A percentile compares a stretch with the other conserved stretches of the same genome.
phyloP scores from a whole-genome alignment of 306 rosid genomes.

The Trichosanthes truncata region DNA sequence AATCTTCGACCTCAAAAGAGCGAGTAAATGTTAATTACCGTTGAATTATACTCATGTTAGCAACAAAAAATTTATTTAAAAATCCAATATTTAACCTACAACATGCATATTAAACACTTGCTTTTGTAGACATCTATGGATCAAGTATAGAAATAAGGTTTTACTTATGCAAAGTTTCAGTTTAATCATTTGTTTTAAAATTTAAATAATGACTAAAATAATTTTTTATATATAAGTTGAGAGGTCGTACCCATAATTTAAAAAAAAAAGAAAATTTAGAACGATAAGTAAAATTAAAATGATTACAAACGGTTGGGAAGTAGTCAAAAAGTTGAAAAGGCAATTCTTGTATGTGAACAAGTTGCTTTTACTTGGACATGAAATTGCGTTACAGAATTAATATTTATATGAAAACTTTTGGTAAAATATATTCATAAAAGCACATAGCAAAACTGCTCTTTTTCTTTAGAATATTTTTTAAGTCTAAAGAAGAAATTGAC shows the following conservation, averaged over 20 bases:
- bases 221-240: neutral
- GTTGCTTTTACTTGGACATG: neutral
- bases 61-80: no score
- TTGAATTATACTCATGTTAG: no score
- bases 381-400: neutral
- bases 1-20: no score
- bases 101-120: neutral
- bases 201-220: neutral
- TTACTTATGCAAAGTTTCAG: neutral
- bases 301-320: neutral
- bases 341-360: neutral
- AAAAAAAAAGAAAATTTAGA: neutral
- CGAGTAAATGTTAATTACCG: no score
- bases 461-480: neutral
- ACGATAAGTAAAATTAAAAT: neutral
- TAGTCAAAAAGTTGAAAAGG: slow-evolving; percentile 4
- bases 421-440: neutral
- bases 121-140: neutral
- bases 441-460: neutral
- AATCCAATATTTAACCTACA: no score
- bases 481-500: neutral
- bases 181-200: neutral
- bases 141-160: neutral
- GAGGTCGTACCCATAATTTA: neutral
- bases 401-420: neutral